Evolutionary conservation across 2,329 filamentous ascomycete genomes (phyloP).

Genomic region (Fusarium sp.): DNA sequence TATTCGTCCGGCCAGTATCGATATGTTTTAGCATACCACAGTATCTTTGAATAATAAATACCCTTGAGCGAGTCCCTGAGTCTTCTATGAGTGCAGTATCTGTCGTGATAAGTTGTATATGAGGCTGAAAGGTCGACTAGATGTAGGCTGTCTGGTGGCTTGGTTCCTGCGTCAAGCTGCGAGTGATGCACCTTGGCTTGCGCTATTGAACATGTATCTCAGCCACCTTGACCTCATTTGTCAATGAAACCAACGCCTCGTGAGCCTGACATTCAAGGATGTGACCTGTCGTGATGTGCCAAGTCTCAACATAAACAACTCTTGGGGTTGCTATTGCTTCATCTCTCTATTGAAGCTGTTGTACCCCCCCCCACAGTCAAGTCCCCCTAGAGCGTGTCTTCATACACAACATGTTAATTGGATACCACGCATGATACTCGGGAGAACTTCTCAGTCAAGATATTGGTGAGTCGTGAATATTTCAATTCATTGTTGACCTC

Average conservation of each 20-base stretch:
- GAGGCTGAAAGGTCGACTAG: not conserved
- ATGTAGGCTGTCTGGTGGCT: not conserved
- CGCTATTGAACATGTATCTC: not conserved
- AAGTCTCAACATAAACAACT: not conserved
- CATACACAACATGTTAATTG: not conserved
- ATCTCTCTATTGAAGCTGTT: not conserved
- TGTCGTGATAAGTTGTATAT: not conserved
- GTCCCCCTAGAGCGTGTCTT: not conserved
- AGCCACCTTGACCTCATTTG: not conserved
- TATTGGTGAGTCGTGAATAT: conserved; percentile 7
- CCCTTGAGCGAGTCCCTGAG: conserved; percentile 12
- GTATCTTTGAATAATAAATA: conserved; percentile 15
- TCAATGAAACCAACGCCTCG: not conserved
- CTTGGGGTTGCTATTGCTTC: not conserved
- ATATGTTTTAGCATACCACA: not conserved
- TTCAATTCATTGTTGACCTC: conserved; percentile 28
- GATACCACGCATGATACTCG: not conserved
- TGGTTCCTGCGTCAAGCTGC: not conserved
- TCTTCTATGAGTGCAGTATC: not conserved
- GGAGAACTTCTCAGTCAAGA: not conserved
- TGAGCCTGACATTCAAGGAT: not conserved
- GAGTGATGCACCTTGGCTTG: not conserved
- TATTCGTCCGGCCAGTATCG: not conserved
- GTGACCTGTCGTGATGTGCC: not conserved
- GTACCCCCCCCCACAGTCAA: too few species aligned